Evolutionary conservation across 2,329 filamentous ascomycete species (phyloP).

Genomic region (Cytospora piceicola): DNA sequence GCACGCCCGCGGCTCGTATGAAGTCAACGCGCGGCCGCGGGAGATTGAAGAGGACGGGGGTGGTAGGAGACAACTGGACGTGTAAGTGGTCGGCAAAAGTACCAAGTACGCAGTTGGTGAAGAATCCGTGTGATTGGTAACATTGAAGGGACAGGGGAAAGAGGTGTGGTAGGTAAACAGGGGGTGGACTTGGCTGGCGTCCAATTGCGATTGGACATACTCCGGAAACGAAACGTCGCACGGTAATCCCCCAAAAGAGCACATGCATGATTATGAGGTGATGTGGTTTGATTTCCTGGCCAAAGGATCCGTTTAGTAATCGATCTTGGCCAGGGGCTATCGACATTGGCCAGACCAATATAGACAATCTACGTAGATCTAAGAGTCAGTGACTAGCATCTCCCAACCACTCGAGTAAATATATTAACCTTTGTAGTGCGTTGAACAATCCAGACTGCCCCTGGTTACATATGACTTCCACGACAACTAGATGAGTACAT

Average conservation of each 20-base stretch:
- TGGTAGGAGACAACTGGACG: too few species aligned
- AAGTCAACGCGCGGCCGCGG: not conserved
- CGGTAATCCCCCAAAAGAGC: not conserved
- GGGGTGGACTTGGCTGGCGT: too few species aligned
- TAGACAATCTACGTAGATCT: too few species aligned
- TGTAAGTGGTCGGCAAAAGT: not conserved
- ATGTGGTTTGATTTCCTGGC: not conserved
- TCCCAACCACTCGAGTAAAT: too few species aligned
- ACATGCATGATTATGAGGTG: not conserved
- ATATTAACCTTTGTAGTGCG: too few species aligned
- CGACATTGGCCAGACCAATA: not conserved
- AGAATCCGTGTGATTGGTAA: not conserved
- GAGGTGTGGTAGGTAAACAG: not conserved
- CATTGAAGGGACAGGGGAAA: too few species aligned
- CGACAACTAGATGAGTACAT: too few species aligned
- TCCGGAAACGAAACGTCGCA: not conserved
- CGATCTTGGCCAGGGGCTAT: not conserved
- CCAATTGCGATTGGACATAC: not conserved
- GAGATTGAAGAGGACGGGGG: not conserved
- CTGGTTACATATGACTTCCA: too few species aligned
- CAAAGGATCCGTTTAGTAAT: not conserved
- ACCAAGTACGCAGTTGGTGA: not conserved
- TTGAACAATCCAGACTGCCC: too few species aligned
- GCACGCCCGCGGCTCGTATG: too few species aligned
- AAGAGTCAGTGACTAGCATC: too few species aligned